Conservation (phyloP, 805 yeast genomes). For the Aciculoconidium aculeatum region DNA sequence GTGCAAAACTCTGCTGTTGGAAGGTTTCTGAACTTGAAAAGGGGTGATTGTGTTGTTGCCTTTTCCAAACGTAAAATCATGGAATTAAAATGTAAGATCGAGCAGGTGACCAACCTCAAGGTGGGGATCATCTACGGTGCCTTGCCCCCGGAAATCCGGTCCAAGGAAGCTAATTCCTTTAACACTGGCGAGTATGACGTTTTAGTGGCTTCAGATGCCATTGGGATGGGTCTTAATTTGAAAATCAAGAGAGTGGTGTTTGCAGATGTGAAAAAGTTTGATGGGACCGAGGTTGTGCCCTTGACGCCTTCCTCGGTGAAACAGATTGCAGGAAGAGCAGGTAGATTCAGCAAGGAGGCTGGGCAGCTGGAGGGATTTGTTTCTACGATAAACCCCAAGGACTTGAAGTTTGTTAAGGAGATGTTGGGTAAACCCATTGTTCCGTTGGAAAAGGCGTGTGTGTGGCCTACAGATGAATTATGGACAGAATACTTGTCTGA, state of each 20-base stretch:
- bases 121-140: conserved; percentile 95
- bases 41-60: conserved; percentile 88
- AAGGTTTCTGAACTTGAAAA: conserved; percentile 36
- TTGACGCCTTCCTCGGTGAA: conserved; percentile 66
- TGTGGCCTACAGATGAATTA: conserved; percentile 79
- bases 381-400: conserved; percentile 43
- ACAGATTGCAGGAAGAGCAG: conserved; percentile 97
- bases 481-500: conserved; percentile 62
- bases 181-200: conserved; percentile 75
- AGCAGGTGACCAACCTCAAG: conserved; percentile 50
- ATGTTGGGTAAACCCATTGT: conserved; percentile 48
- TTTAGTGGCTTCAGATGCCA: conserved; percentile 93
- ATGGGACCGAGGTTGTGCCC: conserved; percentile 47
- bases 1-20: conserved; percentile 39
- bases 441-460: conserved; percentile 51
- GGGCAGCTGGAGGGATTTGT: conserved; percentile 44
- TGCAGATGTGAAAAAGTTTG: conserved; percentile 59
- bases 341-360: conserved; percentile 49
- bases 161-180: conserved; percentile 74
- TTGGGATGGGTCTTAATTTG: conserved; percentile 94
- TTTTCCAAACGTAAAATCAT: conserved; percentile 74
- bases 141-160: conserved; percentile 89
- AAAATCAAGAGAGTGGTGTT: conserved; percentile 79
- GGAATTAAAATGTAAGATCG: conserved; percentile 63
- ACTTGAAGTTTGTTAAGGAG: conserved; percentile 38